Conservation (phyloP, 1,284 basidiomycete species). For the Exobasidium rhododendri region DNA sequence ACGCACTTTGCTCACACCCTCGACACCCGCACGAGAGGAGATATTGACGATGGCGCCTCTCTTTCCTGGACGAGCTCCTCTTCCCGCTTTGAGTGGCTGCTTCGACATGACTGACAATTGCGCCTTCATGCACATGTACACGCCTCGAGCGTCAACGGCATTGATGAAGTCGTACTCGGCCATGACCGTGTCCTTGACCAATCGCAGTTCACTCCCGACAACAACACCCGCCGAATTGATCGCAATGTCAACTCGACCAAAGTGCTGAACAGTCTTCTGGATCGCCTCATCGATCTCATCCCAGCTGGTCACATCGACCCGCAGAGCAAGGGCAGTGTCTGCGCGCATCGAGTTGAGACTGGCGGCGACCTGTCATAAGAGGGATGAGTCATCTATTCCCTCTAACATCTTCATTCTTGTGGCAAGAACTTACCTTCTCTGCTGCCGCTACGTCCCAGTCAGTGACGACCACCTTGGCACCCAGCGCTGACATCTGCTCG, state of each 20-base stretch:
- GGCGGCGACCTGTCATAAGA: background rate
- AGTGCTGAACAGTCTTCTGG: background rate
- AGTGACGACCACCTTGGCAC: background rate
- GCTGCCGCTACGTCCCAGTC: background rate
- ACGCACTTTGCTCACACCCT: conserved; percentile 3
- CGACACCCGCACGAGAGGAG: conserved; percentile 1
- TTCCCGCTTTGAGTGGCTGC: background rate
- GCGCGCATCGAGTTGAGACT: background rate
- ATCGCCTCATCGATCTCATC: conserved; percentile 1
- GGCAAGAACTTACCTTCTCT: conserved; percentile 1
- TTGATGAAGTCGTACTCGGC: conserved; percentile 5
- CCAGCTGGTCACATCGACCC: background rate
- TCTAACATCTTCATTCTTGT: no score
- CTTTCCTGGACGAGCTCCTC: background rate
- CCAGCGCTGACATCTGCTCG: background rate
- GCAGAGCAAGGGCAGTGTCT: background rate
- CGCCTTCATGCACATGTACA: conserved; percentile 8
- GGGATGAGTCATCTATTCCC: no score
- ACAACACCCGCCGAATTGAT: conserved; percentile 4
- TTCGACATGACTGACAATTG: conserved; percentile 4
- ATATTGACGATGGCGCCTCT: conserved; percentile 2
- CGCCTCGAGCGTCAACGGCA: background rate
- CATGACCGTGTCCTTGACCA: conserved; percentile 7
- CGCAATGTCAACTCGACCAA: background rate
- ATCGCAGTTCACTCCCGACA: background rate